Conservation (phyloP, 2,329 filamentous ascomycete species). For the Cadophora sp. region DNA sequence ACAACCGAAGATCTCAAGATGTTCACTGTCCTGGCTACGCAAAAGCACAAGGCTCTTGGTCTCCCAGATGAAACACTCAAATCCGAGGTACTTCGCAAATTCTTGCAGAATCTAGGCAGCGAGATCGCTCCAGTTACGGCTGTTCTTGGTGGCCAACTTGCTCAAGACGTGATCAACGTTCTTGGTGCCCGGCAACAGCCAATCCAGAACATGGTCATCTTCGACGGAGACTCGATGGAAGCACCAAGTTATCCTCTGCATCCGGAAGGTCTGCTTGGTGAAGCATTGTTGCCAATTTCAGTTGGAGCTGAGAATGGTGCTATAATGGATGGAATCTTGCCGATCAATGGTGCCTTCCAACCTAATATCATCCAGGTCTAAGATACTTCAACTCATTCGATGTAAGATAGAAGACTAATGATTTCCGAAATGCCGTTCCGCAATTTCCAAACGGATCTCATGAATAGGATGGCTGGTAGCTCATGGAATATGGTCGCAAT, state of each 20-base stretch:
- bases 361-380: constrained; percentile 35
- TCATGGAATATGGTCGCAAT: constrained; percentile 1
- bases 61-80: constrained; percentile 71
- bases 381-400: neutral
- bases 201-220: constrained; percentile 92
- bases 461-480: neutral
- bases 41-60: constrained; percentile 77
- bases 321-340: constrained; percentile 30
- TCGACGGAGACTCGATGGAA: constrained; percentile 83
- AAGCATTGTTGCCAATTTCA: constrained; percentile 51
- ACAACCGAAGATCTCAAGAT: constrained; percentile 70
- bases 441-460: constrained; percentile 7
- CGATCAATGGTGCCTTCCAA: constrained; percentile 34
- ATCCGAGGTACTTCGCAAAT: constrained; percentile 78
- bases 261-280: constrained; percentile 65
- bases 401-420: constrained; percentile 16
- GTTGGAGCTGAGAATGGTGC: constrained; percentile 36
- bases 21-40: constrained; percentile 80
- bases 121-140: constrained; percentile 89
- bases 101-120: constrained; percentile 83
- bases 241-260: constrained; percentile 84
- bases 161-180: constrained; percentile 97
- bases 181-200: constrained; percentile 90
- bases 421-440: neutral
- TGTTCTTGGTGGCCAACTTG: constrained; percentile 86